Conservation (phyloP, 495 filamentous ascomycete species). For the Podospora pseudocomata region DNA sequence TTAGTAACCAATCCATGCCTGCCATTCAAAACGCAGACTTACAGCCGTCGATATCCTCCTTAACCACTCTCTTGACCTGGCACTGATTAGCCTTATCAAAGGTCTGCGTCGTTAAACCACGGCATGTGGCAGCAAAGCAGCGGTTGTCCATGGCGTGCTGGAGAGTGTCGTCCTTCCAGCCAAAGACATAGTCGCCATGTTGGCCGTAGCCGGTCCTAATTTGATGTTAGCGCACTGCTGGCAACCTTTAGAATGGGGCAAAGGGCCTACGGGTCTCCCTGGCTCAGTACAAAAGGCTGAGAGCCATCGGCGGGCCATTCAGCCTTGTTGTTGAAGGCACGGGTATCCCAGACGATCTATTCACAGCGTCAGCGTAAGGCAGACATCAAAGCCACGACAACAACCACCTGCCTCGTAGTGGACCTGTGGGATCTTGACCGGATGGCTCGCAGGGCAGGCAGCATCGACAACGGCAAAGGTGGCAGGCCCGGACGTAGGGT, state of each 20-base stretch:
- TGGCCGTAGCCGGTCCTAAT: slow-evolving; percentile 29
- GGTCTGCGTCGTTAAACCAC: slow-evolving; percentile 35
- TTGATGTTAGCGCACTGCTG: background rate
- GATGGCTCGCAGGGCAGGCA: slow-evolving; percentile 46
- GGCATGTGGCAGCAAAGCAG: slow-evolving; percentile 40
- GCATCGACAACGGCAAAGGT: slow-evolving; percentile 42
- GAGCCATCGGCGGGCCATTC: slow-evolving; percentile 46
- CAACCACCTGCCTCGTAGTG: slow-evolving; percentile 39
- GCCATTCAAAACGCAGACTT: slow-evolving; percentile 6
- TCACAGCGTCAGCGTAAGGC: background rate
- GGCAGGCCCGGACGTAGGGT: slow-evolving; percentile 44
- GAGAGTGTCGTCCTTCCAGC: slow-evolving; percentile 47
- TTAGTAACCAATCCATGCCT: background rate
- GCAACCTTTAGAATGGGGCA: background rate
- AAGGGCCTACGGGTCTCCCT: slow-evolving; percentile 32
- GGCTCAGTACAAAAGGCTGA: slow-evolving; percentile 48
- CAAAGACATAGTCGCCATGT: slow-evolving; percentile 52
- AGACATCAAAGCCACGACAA: background rate
- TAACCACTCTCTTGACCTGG: slow-evolving; percentile 38
- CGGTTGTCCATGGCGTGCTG: slow-evolving; percentile 50
- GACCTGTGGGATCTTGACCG: slow-evolving; percentile 48
- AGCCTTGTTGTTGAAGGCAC: slow-evolving; percentile 41
- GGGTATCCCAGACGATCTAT: slow-evolving; percentile 49
- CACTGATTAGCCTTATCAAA: slow-evolving; percentile 37
- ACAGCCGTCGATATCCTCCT: slow-evolving; percentile 46